These are phyloP conservation scores for Botrytis medusae DNA, from an alignment of 2,329 filamentous ascomycete species.

Conservation along the genomic window DNA sequence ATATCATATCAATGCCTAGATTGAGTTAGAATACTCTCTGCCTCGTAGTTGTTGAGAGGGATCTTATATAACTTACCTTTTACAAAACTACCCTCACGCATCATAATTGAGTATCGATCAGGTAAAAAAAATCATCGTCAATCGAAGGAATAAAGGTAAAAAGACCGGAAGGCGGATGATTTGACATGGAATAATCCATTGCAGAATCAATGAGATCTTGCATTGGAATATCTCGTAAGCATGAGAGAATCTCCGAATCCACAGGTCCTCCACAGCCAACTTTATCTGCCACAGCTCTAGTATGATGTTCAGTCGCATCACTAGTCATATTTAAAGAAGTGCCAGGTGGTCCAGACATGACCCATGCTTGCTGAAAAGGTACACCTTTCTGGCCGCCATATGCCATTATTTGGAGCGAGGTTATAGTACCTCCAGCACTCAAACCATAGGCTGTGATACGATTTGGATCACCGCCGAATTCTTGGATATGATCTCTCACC, in stretches of 20 bases:
- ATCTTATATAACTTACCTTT: not conserved
- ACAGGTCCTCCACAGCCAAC: not conserved
- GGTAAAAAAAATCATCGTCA: slow-evolving; percentile 10
- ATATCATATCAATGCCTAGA: slow-evolving; percentile 15
- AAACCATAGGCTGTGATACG: slow-evolving; percentile 6
- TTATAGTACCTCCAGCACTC: slow-evolving; percentile 8
- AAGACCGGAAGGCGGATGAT: slow-evolving; percentile 9
- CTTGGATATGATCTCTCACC: slow-evolving; percentile 15
- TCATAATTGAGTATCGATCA: not conserved
- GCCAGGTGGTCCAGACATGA: not conserved
- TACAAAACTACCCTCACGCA: slow-evolving; percentile 4
- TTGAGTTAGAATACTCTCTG: not conserved
- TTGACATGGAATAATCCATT: slow-evolving; percentile 21
- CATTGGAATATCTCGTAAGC: not conserved
- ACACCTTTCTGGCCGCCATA: not conserved
- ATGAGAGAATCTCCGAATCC: not conserved
- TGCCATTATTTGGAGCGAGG: slow-evolving; percentile 7
- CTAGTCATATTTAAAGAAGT: slow-evolving; percentile 6
- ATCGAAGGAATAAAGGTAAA: slow-evolving; percentile 20
- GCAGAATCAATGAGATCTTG: slow-evolving; percentile 14
- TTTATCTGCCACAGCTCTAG: not conserved
- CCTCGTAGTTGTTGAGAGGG: not conserved
- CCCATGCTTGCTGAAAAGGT: slow-evolving; percentile 17
- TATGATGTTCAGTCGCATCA: slow-evolving; percentile 14
- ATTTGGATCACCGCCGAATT: slow-evolving; percentile 17